phyloP scores from a whole-genome alignment of 2,329 filamentous ascomycete genomes.

The Fusarium heterosporum region DNA sequence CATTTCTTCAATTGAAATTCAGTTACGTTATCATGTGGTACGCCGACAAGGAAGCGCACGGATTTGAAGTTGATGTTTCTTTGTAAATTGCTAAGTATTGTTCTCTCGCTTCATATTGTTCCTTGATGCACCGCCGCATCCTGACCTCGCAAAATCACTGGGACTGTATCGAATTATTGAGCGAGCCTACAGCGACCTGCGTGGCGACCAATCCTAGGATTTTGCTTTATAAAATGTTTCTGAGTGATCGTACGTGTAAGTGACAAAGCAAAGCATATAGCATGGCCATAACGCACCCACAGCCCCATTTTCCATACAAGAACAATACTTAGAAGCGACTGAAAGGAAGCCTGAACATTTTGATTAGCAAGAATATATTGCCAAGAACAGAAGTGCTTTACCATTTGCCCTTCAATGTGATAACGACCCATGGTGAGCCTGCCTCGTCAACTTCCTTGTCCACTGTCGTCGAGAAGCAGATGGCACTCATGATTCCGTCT shows the following conservation, averaged over 20 bases:
- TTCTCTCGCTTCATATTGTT: constrained; percentile 46
- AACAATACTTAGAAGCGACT: constrained; percentile 47
- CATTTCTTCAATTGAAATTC: not conserved
- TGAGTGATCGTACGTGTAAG: not conserved
- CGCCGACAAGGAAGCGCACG: constrained; percentile 8
- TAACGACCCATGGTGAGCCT: constrained; percentile 85
- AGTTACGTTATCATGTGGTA: constrained; percentile 15
- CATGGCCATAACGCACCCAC: not conserved
- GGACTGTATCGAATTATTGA: not conserved
- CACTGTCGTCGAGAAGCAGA: constrained; percentile 88
- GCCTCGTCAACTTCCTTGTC: constrained; percentile 92
- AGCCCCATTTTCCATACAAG: not conserved
- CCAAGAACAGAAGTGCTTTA: constrained; percentile 55
- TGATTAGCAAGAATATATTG: constrained; percentile 2
- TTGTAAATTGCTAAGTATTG: constrained; percentile 49
- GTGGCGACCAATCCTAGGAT: not conserved
- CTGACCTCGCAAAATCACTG: not conserved
- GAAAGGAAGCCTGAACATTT: constrained; percentile 48
- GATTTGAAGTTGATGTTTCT: constrained; percentile 17
- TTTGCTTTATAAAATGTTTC: not conserved
- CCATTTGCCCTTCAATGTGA: constrained; percentile 87
- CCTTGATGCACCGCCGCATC: constrained; percentile 13
- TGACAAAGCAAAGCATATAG: not conserved
- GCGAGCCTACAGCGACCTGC: not conserved
- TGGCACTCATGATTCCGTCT: constrained; percentile 96